These are phyloP conservation scores for Spergularia azorica DNA, from an alignment of 179 eudicot species.

Conservation along the genomic window DNA sequence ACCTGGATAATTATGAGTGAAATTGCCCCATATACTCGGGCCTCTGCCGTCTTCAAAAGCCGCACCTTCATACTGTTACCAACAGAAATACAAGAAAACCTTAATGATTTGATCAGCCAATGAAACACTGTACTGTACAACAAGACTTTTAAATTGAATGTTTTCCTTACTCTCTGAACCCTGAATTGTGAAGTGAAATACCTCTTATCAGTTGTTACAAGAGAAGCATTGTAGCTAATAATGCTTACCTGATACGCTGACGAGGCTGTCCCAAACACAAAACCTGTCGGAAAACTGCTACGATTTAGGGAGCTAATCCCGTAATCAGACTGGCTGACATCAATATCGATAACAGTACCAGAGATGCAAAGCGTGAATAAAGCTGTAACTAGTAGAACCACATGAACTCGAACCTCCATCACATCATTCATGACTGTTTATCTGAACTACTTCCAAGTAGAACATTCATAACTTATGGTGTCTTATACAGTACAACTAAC, in stretches of 20 bases:
- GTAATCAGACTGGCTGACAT: constrained; percentile 15
- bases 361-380: constrained; percentile 15
- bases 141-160: no score
- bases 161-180: no score
- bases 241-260: constrained; percentile 45
- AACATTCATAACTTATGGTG: background rate
- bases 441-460: no score
- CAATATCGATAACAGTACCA: background rate
- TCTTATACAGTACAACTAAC: background rate
- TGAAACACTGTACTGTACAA: no score
- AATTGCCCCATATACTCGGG: constrained; percentile 44
- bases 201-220: background rate
- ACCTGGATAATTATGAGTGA: constrained; percentile 47
- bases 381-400: background rate
- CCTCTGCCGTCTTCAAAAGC: constrained; percentile 43
- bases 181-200: background rate
- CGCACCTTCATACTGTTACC: constrained; percentile 44
- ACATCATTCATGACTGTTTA: no score
- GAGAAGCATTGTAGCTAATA: background rate
- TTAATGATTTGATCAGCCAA: no score
- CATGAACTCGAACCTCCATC: constrained; percentile 20
- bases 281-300: constrained; percentile 36
- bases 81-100: no score
- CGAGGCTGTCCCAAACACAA: constrained; percentile 44
- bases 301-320: constrained; percentile 41